These are phyloP conservation scores for Ceratobasidium sp. DNA, from an alignment of 1,284 basidiomycete species.

Conservation along the genomic window DNA sequence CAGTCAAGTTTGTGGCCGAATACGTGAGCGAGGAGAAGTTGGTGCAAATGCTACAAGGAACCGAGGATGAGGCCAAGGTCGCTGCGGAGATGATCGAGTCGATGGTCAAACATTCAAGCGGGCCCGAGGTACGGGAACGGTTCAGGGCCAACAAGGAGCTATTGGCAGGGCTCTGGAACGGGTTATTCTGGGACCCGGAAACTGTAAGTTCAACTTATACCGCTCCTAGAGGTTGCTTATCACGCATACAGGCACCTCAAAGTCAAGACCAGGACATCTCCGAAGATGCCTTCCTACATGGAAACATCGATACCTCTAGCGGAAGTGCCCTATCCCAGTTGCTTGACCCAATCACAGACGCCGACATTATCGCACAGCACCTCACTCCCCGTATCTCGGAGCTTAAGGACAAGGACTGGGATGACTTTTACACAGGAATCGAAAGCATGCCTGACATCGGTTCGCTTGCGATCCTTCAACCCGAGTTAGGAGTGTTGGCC, in stretches of 20 bases:
- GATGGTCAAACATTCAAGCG: neutral
- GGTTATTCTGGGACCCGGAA: slow-evolving; percentile 10
- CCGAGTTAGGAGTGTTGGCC: slow-evolving; percentile 12
- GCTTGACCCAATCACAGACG: slow-evolving; percentile 19
- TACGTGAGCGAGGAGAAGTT: slow-evolving; percentile 13
- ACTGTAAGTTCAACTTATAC: neutral
- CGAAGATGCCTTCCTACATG: slow-evolving; percentile 6
- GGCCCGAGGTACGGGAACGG: neutral
- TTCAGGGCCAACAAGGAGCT: slow-evolving; percentile 4
- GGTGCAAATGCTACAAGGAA: slow-evolving; percentile 19
- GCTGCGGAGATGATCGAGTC: slow-evolving; percentile 12
- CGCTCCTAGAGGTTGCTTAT: neutral
- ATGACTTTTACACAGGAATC: neutral
- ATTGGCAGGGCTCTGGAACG: slow-evolving; percentile 20
- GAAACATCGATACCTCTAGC: slow-evolving; percentile 11
- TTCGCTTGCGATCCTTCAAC: slow-evolving; percentile 11
- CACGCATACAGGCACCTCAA: neutral
- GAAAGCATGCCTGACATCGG: slow-evolving; percentile 3
- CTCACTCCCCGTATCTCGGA: neutral
- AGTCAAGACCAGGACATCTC: slow-evolving; percentile 22
- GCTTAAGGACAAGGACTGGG: slow-evolving; percentile 2
- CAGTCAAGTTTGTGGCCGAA: slow-evolving; percentile 12
- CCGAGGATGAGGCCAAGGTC: slow-evolving; percentile 7
- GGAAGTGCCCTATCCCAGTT: neutral
- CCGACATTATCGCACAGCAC: neutral